Conservation (phyloP, 2,329 filamentous ascomycete genomes). For the Trichoderma hamatum region DNA sequence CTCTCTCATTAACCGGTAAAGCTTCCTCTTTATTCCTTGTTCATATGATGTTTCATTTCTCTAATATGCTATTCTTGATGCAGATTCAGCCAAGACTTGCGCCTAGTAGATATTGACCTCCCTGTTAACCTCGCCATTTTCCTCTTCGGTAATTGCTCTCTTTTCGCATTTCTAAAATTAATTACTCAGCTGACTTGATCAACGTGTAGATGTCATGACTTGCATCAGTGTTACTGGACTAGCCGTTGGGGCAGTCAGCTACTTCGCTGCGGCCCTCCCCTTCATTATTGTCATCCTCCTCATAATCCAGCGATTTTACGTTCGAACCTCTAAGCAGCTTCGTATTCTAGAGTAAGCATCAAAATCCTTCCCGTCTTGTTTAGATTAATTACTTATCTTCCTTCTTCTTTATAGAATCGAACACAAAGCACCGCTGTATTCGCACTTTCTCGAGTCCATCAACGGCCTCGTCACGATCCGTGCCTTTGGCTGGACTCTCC, state of each 20-base stretch:
- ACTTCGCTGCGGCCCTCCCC: conserved; percentile 51
- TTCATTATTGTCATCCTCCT: conserved; percentile 47
- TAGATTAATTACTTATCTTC: neutral
- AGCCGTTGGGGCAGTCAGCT: conserved; percentile 48
- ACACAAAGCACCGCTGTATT: conserved; percentile 40
- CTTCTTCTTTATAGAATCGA: conserved; percentile 34
- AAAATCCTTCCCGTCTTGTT: too few species aligned
- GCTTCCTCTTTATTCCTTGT: neutral
- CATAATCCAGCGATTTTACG: conserved; percentile 54
- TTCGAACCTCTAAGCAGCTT: conserved; percentile 59
- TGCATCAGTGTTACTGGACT: conserved; percentile 50
- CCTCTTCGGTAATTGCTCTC: conserved; percentile 33
- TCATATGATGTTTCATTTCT: neutral
- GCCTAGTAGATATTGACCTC: conserved; percentile 45
- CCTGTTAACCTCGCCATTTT: conserved; percentile 36
- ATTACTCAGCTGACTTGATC: conserved; percentile 11
- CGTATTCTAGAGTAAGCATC: conserved; percentile 50
- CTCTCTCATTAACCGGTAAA: conserved; percentile 36
- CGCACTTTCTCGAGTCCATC: conserved; percentile 40
- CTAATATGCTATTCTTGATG: neutral
- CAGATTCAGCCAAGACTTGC: conserved; percentile 49
- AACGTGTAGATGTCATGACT: conserved; percentile 34
- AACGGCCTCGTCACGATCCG: conserved; percentile 42
- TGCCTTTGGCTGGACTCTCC: conserved; percentile 44
- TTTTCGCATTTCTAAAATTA: neutral